Conservation (phyloP, 768 basidiomycete genomes). For the Pleurotus tuber-regium region DNA sequence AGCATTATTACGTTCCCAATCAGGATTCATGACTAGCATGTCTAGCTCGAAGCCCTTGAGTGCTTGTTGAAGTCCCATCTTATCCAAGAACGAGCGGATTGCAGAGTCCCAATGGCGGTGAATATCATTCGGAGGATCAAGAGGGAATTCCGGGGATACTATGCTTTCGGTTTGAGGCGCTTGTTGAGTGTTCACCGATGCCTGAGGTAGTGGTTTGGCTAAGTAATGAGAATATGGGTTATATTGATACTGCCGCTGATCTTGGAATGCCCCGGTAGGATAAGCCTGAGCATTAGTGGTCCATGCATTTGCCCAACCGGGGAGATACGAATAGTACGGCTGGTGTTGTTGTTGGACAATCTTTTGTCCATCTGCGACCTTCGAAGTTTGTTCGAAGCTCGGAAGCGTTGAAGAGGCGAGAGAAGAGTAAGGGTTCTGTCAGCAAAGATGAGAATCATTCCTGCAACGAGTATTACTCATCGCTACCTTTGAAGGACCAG, state of each 20-base stretch:
- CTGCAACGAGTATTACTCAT: too few relatives aligned
- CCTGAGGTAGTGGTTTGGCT: background rate
- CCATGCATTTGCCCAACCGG: background rate
- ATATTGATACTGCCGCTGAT: too few relatives aligned
- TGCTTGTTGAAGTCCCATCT: conserved; percentile 56
- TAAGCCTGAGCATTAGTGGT: too few relatives aligned
- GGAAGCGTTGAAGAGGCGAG: too few relatives aligned
- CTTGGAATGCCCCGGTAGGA: too few relatives aligned
- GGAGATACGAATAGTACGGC: background rate
- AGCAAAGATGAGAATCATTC: too few relatives aligned
- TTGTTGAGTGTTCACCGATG: background rate
- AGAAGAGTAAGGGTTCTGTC: too few relatives aligned
- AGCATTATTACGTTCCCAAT: conserved; percentile 60
- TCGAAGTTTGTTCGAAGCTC: too few relatives aligned
- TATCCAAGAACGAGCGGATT: conserved; percentile 49
- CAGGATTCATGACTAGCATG: conserved; percentile 64
- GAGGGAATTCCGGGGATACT: conserved; percentile 28
- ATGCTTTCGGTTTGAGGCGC: conserved; percentile 12
- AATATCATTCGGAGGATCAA: conserved; percentile 32
- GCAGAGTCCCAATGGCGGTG: conserved; percentile 63
- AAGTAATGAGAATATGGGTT: background rate
- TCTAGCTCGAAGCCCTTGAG: conserved; percentile 66
- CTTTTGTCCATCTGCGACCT: background rate
- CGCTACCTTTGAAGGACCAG: conserved; percentile 33
- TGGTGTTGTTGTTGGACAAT: too few relatives aligned